phyloP scores from a whole-genome alignment of 1,284 basidiomycete genomes.

The Cryptococcus wingfieldii region DNA sequence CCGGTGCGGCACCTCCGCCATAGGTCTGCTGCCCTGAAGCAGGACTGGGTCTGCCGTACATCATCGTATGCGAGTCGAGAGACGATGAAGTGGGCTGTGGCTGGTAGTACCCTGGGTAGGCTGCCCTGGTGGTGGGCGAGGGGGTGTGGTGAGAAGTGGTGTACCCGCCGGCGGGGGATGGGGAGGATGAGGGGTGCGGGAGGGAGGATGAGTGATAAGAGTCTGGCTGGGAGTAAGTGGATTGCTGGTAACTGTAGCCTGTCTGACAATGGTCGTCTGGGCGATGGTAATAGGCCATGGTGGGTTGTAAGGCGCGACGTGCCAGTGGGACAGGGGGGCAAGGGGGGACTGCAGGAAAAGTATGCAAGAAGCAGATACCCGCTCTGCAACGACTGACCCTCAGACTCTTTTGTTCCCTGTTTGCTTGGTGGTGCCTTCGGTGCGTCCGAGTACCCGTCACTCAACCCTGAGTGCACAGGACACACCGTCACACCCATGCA shows the following conservation, averaged over 20 bases:
- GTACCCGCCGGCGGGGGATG: not conserved
- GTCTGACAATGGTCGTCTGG: constrained; percentile 3
- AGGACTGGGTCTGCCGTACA: constrained; percentile 15
- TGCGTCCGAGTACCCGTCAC: no score
- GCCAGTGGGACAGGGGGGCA: no score
- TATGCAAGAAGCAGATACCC: no score
- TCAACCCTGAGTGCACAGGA: no score
- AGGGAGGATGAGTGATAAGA: constrained; percentile 19
- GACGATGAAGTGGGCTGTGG: constrained; percentile 1
- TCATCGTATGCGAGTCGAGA: constrained; percentile 8
- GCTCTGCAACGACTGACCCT: no score
- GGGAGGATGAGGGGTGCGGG: constrained; percentile 15
- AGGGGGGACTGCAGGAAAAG: no score
- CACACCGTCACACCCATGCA: no score
- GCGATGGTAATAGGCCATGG: constrained; percentile 12
- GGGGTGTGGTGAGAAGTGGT: not conserved
- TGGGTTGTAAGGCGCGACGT: not conserved
- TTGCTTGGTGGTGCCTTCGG: no score
- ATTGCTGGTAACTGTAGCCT: not conserved
- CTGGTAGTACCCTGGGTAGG: constrained; percentile 7
- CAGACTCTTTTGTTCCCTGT: no score
- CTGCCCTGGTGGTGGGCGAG: not conserved
- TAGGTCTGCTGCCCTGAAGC: constrained; percentile 3
- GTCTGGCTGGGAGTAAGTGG: constrained; percentile 2
- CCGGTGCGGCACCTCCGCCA: constrained; percentile 4